Base-by-base conservation (phyloP, 768 basidiomycete species). In the Dioszegia hungarica region DNA sequence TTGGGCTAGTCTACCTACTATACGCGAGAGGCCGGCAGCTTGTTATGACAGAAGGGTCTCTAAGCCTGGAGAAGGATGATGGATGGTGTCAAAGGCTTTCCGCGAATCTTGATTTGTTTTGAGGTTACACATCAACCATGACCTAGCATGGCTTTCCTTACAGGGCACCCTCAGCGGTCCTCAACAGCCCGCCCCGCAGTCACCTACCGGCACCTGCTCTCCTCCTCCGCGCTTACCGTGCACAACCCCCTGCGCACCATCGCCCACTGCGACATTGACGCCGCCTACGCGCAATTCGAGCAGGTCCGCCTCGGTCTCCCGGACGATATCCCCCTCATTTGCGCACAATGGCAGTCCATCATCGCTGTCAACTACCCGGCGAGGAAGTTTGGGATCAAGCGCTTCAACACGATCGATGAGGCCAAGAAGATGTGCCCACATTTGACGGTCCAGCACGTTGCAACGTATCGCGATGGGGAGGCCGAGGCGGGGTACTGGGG, bases 361-460 rank as follows among this genome's bases (percentile, higher is more conserved):
- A 98, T 99, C 57, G 95, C 95, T 0, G 87, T 98, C 61, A 97
- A 93, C 76, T 98, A 99, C 71, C 86, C 92, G 4, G 94, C 95
- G 0, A 83, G 95, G 61, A 85, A 84, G 68, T 97, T 82, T 71
- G 94, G 93, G 4, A 93, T 99, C 66, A 89, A 90, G n/a, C 79
- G 94, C 43, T 62, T 62, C 54, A 60, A 55, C 27, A 66, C 57
- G 8, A 70, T 78, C 17, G 61, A 73, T 29, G 89, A 93, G 43
- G 90, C 94, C 6, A 81, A 85, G 77, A 85, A 87, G 75, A 83
- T 84, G 62, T 98, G 93, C 73, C 93, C 94, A 0, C 78, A 90
- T 47, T 78, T 98, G 8, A 79, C 83, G 31, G 84, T 90, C 3
- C 87, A 95, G 6, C 94, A 99, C 78, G 91, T 94, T 15, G 92